Conservation (phyloP, 176 grass and related monocot species). For the Neostapfia colusana region DNA sequence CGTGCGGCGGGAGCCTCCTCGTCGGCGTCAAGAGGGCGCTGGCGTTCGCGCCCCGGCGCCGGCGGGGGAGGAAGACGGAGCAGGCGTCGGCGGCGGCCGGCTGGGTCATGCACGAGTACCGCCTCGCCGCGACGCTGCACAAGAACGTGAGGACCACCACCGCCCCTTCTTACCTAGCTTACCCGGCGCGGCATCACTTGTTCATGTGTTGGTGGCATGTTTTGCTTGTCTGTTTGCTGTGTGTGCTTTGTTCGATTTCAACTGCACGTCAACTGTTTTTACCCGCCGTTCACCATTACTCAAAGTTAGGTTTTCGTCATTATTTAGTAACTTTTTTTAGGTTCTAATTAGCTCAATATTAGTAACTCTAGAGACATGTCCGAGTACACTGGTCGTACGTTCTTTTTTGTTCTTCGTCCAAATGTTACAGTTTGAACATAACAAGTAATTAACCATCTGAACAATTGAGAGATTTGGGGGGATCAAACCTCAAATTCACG, state of each 20-base stretch:
- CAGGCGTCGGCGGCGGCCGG: constrained; percentile 13
- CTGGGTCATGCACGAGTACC: constrained; percentile 93
- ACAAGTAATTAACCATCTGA: neutral
- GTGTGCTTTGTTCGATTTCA: neutral
- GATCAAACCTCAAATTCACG: neutral
- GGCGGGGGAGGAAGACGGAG: neutral
- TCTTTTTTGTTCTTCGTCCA: neutral
- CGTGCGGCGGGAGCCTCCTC: constrained; percentile 46
- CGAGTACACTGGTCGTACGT: neutral
- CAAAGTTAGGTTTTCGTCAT: neutral
- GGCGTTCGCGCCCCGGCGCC: constrained; percentile 47
- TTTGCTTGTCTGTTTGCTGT: neutral
- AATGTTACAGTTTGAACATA: neutral
- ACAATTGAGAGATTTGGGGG: neutral
- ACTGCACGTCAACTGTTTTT: neutral
- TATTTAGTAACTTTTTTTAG: neutral
- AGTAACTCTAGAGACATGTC: neutral
- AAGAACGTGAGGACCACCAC: constrained; percentile 43
- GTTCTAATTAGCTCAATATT: neutral
- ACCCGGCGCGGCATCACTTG: constrained; percentile 7
- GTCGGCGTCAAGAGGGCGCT: constrained; percentile 69
- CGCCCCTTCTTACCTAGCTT: neutral
- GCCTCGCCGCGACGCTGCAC: constrained; percentile 46
- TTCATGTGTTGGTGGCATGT: neutral
- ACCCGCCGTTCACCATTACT: neutral